Evolutionary conservation across 73 alveolate genomes (phyloP), one percentile per base, ranked within the genome.

Genomic region (Paramecium sexaurelia): DNA sequence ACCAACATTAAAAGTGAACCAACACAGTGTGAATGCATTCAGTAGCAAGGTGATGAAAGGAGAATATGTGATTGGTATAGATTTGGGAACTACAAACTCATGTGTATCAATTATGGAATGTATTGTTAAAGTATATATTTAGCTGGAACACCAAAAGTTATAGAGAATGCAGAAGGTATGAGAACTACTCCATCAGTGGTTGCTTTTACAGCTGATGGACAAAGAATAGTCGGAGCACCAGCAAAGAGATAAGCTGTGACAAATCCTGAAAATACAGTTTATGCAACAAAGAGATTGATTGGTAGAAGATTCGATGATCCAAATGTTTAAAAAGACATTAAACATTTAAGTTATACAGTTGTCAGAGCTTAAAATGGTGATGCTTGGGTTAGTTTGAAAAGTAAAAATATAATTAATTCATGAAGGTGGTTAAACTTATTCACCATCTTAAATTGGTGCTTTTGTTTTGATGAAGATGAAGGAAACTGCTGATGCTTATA

Each of bases 181-280:
- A 97, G 99, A 90, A 98, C 99, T 29, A 98, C 99, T 11, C 99
- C 99, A n/a, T 98, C 99, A 15, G 96, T 96, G 11, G 98, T 98
- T 17, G 99, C 99, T 41, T 97, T 97, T 95, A 92, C 98, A 37
- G 95, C 91, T 8, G 98, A 96, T 68, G 97, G 97, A n/a, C 91
- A 94, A 68, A 95, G 98, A 92, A 95, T 96, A 24, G 96, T 95
- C 7, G 99, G 99, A 45, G 90, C 92, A 41, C 97, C 98, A 66
- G 99, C 99, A 22, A 96, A 96, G 94, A 96, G 98, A 92, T 94
- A 95, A 92, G 98, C 99, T 75, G 97, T 96, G 68, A 95, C 97
- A 32, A 97, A 97, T 93, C 99, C 99, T 66, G 97, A 96, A 82
- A 96, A 96, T 95, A 97, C 99, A 61, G 85, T 97, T 56, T 97